A percentile compares a stretch with the other conserved stretches of the same genome.
These are phyloP conservation scores for Mycena crocata DNA, from an alignment of 768 basidiomycete genomes.

Conservation along the genomic window DNA sequence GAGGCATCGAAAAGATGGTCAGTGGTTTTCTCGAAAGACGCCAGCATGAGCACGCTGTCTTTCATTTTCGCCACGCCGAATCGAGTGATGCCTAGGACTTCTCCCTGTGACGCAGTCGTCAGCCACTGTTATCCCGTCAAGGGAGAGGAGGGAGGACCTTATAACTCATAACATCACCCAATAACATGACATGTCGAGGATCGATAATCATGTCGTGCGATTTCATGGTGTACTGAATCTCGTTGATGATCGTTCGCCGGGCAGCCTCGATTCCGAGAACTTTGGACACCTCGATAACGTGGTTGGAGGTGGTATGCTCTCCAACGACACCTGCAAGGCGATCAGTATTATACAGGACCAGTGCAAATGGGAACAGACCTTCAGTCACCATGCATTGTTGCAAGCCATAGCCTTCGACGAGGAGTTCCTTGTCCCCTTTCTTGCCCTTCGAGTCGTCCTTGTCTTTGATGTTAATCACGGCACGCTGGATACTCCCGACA, in stretches of 20 bases:
- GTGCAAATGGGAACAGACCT: constrained; percentile 59
- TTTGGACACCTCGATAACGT: constrained; percentile 94
- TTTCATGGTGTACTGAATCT: constrained; percentile 97
- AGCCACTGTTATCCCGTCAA: not conserved
- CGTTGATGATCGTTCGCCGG: constrained; percentile 92
- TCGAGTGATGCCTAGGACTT: constrained; percentile 97
- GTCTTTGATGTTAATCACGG: constrained; percentile 96
- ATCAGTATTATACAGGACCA: constrained; percentile 1
- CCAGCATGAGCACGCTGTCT: constrained; percentile 98
- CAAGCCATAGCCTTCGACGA: constrained; percentile 97
- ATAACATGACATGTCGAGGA: constrained; percentile 97
- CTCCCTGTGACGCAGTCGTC: constrained; percentile 68
- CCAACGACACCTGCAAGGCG: constrained; percentile 84
- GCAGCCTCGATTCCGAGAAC: constrained; percentile 99
- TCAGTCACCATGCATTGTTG: constrained; percentile 98
- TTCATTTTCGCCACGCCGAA: constrained; percentile 99
- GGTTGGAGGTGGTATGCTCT: constrained; percentile 92
- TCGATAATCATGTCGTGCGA: constrained; percentile 99
- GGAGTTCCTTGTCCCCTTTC: constrained; percentile 89
- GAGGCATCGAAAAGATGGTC: constrained; percentile 99
- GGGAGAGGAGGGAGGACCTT: constrained; percentile 66
- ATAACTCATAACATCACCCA: constrained; percentile 98
- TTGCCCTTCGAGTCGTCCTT: constrained; percentile 82
- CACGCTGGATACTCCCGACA: constrained; percentile 86
- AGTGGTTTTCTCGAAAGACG: constrained; percentile 99